These are phyloP conservation scores for Metarhizium robertsii DNA, from an alignment of 2,329 filamentous ascomycete genomes.

Conservation along the genomic window DNA sequence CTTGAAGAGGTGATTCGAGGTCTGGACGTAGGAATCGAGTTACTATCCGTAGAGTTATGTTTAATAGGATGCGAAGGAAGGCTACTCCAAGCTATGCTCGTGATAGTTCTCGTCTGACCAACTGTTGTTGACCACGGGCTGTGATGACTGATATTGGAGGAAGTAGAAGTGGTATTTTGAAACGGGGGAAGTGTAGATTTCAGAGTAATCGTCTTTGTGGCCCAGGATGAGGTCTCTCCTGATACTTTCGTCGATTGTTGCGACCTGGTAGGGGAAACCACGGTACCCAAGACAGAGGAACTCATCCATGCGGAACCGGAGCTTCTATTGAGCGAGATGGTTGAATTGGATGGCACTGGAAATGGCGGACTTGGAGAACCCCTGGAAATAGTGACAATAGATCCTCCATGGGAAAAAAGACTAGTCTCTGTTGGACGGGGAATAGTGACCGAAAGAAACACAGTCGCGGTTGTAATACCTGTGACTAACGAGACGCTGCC, in stretches of 20 bases:
- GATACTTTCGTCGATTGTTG: not conserved
- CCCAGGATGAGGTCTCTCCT: not conserved
- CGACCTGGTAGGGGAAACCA: not conserved
- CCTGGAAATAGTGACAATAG: not conserved
- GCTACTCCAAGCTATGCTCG: not conserved
- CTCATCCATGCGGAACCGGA: not conserved
- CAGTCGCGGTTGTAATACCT: not conserved
- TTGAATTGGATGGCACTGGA: not conserved
- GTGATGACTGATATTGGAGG: not conserved
- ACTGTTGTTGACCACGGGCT: not conserved
- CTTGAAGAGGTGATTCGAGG: not conserved
- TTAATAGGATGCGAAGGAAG: not conserved
- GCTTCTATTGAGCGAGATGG: not conserved
- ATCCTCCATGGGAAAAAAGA: not conserved
- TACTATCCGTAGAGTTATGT: not conserved
- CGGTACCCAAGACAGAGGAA: conserved; percentile 4
- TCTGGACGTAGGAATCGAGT: not conserved
- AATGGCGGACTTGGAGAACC: not conserved
- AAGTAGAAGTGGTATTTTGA: conserved; percentile 2
- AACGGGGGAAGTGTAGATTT: not conserved
- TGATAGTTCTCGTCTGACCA: not conserved
- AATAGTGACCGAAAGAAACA: not conserved
- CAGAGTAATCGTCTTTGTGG: not conserved
- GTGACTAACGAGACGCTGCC: not conserved
- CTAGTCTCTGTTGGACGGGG: not conserved